Evolutionary conservation across 345 rosid species (phyloP).

Genomic region (Euphorbia lathyris): DNA sequence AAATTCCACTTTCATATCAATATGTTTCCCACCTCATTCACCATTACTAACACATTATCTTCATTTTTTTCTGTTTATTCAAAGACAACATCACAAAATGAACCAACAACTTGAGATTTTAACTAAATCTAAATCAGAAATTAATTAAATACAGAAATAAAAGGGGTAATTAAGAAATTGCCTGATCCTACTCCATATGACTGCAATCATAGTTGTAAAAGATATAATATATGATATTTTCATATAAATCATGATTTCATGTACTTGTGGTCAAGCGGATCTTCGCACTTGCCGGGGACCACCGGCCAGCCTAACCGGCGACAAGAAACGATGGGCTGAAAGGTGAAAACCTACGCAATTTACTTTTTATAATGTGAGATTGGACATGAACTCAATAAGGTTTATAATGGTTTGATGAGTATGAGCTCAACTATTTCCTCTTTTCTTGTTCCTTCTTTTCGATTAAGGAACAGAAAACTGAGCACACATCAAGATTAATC

Average conservation of each 20-base stretch:
- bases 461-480: constrained; percentile 5
- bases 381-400: constrained; percentile 33
- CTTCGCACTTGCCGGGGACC: constrained; percentile 39
- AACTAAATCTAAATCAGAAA: neutral
- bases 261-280: constrained; percentile 52
- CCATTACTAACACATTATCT: constrained; percentile 12
- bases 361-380: constrained; percentile 19
- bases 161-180: constrained; percentile 17
- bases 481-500: neutral
- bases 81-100: too few relatives aligned
- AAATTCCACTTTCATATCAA: constrained; percentile 53
- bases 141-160: neutral
- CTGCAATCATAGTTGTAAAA: constrained; percentile 41
- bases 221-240: constrained; percentile 10
- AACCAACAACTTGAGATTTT: too few relatives aligned
- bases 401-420: constrained; percentile 18
- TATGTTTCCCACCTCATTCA: constrained; percentile 67
- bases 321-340: constrained; percentile 64
- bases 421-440: neutral
- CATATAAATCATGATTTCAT: neutral
- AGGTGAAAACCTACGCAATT: constrained; percentile 40
- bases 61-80: too few relatives aligned
- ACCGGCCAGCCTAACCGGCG: constrained; percentile 28
- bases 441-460: neutral
- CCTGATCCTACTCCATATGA: constrained; percentile 31